phyloP scores from a whole-genome alignment of 176 grass and related monocot genomes.

The Carex myosuroides region DNA sequence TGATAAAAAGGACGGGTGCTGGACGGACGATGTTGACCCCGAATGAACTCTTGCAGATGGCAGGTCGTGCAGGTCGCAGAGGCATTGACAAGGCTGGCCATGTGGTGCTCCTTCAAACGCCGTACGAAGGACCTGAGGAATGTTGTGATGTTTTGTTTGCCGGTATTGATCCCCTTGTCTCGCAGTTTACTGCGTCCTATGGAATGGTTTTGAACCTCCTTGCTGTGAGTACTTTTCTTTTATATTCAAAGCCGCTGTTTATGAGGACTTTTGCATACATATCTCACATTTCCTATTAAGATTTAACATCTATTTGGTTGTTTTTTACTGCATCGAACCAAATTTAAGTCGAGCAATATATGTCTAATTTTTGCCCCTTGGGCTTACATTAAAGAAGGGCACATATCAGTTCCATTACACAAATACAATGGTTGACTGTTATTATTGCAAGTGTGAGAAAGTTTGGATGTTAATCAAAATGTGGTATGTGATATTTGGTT shows the following conservation, averaged over 20 bases:
- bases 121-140: slow-evolving; percentile 82
- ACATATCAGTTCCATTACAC: background rate
- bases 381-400: background rate
- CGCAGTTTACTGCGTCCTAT: slow-evolving; percentile 96
- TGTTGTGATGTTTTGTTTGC: slow-evolving; percentile 80
- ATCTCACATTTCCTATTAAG: background rate
- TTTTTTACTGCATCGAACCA: background rate
- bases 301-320: slow-evolving; percentile 14
- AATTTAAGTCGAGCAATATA: background rate
- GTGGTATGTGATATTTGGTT: background rate
- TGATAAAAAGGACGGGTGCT: slow-evolving; percentile 69
- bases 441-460: slow-evolving; percentile 2
- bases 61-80: slow-evolving; percentile 90
- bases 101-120: slow-evolving; percentile 84
- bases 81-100: slow-evolving; percentile 92
- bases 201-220: slow-evolving; percentile 99
- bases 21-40: slow-evolving; percentile 70
- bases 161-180: slow-evolving; percentile 88
- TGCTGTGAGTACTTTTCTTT: slow-evolving; percentile 51
- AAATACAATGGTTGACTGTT: background rate
- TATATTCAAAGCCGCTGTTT: background rate
- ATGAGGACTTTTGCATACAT: slow-evolving; percentile 3
- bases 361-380: slow-evolving; percentile 23
- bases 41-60: slow-evolving; percentile 94
- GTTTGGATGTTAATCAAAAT: background rate